These are phyloP conservation scores for Geotrichum phurueaensis DNA, from an alignment of 1,139 yeast genomes.

Conservation along the genomic window DNA sequence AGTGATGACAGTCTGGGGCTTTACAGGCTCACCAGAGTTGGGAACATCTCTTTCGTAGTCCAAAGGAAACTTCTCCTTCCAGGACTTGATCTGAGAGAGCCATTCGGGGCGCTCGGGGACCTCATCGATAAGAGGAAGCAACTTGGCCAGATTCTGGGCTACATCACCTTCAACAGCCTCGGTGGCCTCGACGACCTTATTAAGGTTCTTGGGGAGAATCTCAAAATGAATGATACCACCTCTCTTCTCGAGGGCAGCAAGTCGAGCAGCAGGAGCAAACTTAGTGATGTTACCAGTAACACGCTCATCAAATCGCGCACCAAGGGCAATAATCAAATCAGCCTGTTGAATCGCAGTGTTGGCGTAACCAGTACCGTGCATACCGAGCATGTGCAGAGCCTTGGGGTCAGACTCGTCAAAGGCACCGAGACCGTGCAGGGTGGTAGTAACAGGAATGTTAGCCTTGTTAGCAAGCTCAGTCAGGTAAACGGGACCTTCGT, in stretches of 20 bases:
- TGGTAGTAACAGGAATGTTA: slow-evolving; percentile 89
- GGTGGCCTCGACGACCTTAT: slow-evolving; percentile 94
- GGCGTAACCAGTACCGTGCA: slow-evolving; percentile 97
- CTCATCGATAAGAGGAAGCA: slow-evolving; percentile 62
- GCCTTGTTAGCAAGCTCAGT: slow-evolving; percentile 88
- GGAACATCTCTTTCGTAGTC: slow-evolving; percentile 55
- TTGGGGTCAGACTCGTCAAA: slow-evolving; percentile 89
- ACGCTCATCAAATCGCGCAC: slow-evolving; percentile 97
- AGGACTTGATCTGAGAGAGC: slow-evolving; percentile 64
- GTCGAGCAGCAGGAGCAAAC: slow-evolving; percentile 89
- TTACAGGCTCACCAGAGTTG: slow-evolving; percentile 65
- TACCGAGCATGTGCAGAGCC: slow-evolving; percentile 92
- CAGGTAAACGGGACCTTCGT: slow-evolving; percentile 72
- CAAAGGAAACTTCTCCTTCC: slow-evolving; percentile 88
- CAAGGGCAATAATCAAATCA: slow-evolving; percentile 86
- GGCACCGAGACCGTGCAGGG: slow-evolving; percentile 89
- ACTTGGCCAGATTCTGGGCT: slow-evolving; percentile 61
- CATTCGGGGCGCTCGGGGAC: slow-evolving; percentile 70
- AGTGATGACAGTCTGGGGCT: slow-evolving; percentile 85
- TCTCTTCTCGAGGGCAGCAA: slow-evolving; percentile 79
- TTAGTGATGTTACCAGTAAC: slow-evolving; percentile 81
- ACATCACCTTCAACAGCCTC: slow-evolving; percentile 98
- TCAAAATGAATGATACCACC: slow-evolving; percentile 98
- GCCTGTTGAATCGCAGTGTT: slow-evolving; percentile 90
- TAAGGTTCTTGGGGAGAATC: slow-evolving; percentile 91